These are phyloP conservation scores for Calycina herbarum DNA, from an alignment of 2,329 filamentous ascomycete genomes.

Conservation along the genomic window DNA sequence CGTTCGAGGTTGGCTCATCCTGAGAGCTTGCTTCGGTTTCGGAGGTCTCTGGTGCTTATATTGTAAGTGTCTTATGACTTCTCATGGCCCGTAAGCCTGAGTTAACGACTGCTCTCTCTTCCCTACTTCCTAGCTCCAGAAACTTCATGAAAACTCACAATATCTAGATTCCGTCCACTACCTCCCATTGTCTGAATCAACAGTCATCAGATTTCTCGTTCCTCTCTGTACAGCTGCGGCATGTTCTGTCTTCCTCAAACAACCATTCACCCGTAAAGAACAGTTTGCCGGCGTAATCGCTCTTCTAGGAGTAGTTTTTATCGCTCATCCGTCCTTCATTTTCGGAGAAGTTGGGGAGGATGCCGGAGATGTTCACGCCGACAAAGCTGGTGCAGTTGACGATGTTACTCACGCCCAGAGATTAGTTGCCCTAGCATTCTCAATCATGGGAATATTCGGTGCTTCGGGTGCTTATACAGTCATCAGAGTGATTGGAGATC, in stretches of 20 bases:
- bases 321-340: conserved; percentile 59
- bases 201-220: conserved; percentile 83
- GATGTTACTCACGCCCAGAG: conserved; percentile 28
- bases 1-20: conserved; percentile 66
- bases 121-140: neutral
- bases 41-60: conserved; percentile 70
- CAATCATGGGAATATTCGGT: conserved; percentile 75
- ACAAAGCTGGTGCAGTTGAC: conserved; percentile 19
- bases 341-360: conserved; percentile 25
- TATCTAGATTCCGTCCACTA: conserved; percentile 54
- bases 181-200: conserved; percentile 82
- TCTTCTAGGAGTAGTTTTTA: conserved; percentile 76
- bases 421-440: conserved; percentile 67
- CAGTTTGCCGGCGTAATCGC: conserved; percentile 75
- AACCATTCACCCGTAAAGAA: conserved; percentile 76
- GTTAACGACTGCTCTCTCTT: neutral
- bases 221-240: conserved; percentile 80
- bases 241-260: conserved; percentile 71
- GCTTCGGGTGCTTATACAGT: conserved; percentile 72
- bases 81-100: neutral
- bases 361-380: conserved; percentile 18
- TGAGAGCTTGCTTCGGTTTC: conserved; percentile 69
- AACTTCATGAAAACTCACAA: neutral
- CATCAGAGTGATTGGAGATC: conserved; percentile 76
- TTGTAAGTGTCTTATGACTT: conserved; percentile 22